A percentile compares a stretch with the other conserved stretches of the same genome.
Evolutionary conservation across 2,329 filamentous ascomycete species (phyloP).

Genomic region (Colletotrichum sp.): DNA sequence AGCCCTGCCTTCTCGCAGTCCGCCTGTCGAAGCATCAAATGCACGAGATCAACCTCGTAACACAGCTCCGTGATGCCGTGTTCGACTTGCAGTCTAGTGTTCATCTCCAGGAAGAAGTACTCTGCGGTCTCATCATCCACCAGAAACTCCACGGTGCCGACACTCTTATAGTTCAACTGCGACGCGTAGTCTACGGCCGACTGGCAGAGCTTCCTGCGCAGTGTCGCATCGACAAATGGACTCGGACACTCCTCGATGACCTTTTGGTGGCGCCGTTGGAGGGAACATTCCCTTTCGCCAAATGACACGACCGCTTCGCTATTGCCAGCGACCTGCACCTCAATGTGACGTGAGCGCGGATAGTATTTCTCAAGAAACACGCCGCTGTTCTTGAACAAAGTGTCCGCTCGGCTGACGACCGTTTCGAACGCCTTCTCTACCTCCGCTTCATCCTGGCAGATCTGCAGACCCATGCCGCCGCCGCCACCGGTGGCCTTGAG

Average conservation of each 20-base stretch:
- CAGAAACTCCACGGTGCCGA: slow-evolving; percentile 46
- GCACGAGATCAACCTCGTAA: background rate
- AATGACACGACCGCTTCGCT: slow-evolving; percentile 38
- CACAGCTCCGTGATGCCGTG: slow-evolving; percentile 56
- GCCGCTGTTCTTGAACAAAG: slow-evolving; percentile 65
- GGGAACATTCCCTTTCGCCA: slow-evolving; percentile 49
- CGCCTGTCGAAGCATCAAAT: slow-evolving; percentile 26
- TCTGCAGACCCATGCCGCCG: slow-evolving; percentile 68
- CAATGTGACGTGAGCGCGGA: slow-evolving; percentile 49
- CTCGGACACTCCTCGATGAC: slow-evolving; percentile 45
- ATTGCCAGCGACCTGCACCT: slow-evolving; percentile 51
- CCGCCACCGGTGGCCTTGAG: slow-evolving; percentile 68
- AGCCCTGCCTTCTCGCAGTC: slow-evolving; percentile 23
- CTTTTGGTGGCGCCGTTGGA: slow-evolving; percentile 52
- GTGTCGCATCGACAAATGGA: slow-evolving; percentile 21
- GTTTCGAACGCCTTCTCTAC: slow-evolving; percentile 56
- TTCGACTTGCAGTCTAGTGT: slow-evolving; percentile 74
- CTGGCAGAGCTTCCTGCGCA: slow-evolving; percentile 42
- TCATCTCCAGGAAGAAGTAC: slow-evolving; percentile 44
- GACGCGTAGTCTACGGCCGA: slow-evolving; percentile 26
- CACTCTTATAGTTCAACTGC: slow-evolving; percentile 37
- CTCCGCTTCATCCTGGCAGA: slow-evolving; percentile 54
- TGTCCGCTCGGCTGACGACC: slow-evolving; percentile 60
- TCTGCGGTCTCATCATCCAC: slow-evolving; percentile 31
- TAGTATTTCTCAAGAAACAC: slow-evolving; percentile 70